Evolutionary conservation across 2,329 filamentous ascomycete genomes (phyloP).

Genomic region (Sporothrix brunneoviolacea): DNA sequence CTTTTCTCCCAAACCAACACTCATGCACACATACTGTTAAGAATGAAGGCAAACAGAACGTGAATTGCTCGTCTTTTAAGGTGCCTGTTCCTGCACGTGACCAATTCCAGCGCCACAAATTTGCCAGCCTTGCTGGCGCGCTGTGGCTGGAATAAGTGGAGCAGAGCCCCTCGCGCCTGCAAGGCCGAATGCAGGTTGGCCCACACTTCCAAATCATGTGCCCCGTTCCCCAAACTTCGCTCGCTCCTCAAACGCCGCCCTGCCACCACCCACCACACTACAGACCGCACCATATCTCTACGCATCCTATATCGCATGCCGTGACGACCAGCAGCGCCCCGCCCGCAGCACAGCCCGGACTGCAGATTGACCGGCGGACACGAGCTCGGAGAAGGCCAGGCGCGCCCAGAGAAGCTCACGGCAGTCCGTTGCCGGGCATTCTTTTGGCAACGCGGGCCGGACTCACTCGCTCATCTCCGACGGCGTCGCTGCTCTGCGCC

Average conservation of each 20-base stretch:
- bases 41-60: too few relatives aligned
- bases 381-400: too few relatives aligned
- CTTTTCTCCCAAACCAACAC: too few relatives aligned
- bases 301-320: neutral
- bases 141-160: neutral
- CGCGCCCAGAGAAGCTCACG: too few relatives aligned
- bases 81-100: too few relatives aligned
- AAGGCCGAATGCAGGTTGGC: neutral
- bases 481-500: too few relatives aligned
- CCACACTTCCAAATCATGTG: neutral
- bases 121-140: neutral
- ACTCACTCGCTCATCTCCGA: neutral
- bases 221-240: neutral
- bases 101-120: too few relatives aligned
- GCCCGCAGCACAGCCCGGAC: too few relatives aligned
- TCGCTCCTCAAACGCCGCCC: neutral
- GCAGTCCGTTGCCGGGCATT: neutral
- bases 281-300: neutral
- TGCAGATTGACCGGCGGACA: neutral
- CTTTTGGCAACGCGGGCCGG: too few relatives aligned
- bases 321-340: too few relatives aligned
- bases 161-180: neutral
- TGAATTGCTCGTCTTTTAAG: too few relatives aligned
- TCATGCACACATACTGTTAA: too few relatives aligned
- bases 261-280: neutral